Conservation (phyloP, 2,329 filamentous ascomycete genomes). For the Botrytis cinerea region DNA sequence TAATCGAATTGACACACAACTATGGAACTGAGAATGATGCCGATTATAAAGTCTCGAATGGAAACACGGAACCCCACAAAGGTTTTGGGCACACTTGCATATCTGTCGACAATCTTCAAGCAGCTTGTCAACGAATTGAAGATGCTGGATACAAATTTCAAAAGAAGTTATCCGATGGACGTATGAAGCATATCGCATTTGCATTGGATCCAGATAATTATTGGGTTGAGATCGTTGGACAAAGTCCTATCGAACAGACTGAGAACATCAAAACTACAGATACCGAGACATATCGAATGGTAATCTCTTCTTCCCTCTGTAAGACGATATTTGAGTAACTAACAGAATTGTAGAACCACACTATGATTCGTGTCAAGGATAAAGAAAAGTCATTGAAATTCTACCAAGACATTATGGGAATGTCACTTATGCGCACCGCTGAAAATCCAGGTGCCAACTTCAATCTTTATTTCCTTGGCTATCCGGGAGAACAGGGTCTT, state of each 20-base stretch:
- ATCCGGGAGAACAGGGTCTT: slow-evolving; percentile 59
- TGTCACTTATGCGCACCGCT: slow-evolving; percentile 73
- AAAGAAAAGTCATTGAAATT: slow-evolving; percentile 72
- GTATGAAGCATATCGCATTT: slow-evolving; percentile 87
- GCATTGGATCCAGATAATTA: slow-evolving; percentile 85
- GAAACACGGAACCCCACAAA: slow-evolving; percentile 82
- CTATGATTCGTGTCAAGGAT: slow-evolving; percentile 93
- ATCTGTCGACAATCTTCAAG: slow-evolving; percentile 80
- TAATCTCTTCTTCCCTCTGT: slow-evolving; percentile 35
- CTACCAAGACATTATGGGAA: slow-evolving; percentile 85
- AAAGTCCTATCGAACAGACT: slow-evolving; percentile 70
- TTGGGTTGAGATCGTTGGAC: slow-evolving; percentile 80
- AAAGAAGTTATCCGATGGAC: slow-evolving; percentile 88
- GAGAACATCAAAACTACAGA: slow-evolving; percentile 74
- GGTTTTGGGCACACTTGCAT: slow-evolving; percentile 78
- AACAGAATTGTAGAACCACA: slow-evolving; percentile 65
- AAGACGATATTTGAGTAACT: not conserved
- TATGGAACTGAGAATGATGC: slow-evolving; percentile 88
- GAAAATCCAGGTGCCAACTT: slow-evolving; percentile 74
- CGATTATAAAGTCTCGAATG: slow-evolving; percentile 79
- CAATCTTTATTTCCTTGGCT: slow-evolving; percentile 92
- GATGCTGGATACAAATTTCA: slow-evolving; percentile 91
- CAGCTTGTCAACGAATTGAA: slow-evolving; percentile 84
- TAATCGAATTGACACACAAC: slow-evolving; percentile 82
- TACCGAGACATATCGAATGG: slow-evolving; percentile 71